phyloP scores from a whole-genome alignment of 371 early-diverging fungal species.

The Mucor plumbeus region DNA sequence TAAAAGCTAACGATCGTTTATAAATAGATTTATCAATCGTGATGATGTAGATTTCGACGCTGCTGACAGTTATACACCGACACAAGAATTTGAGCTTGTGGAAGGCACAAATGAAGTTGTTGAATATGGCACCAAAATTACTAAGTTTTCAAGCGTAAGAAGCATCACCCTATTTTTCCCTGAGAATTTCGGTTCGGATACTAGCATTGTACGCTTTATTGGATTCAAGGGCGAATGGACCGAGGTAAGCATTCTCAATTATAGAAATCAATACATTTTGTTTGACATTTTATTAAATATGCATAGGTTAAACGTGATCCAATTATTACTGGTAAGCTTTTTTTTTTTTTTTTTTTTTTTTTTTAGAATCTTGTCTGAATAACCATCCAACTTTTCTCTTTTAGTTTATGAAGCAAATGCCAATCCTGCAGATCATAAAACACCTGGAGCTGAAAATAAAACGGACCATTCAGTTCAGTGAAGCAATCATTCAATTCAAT shows the following conservation, averaged over 20 bases:
- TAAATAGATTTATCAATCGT: conserved; percentile 79
- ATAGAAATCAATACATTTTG: not conserved
- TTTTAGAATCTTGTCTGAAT: not conserved
- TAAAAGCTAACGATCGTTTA: not conserved
- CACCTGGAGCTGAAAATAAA: conserved; percentile 45
- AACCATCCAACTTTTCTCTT: too few relatives aligned
- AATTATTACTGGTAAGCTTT: conserved; percentile 69
- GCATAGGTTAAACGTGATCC: conserved; percentile 78
- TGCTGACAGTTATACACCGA: conserved; percentile 67
- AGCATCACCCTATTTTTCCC: conserved; percentile 85
- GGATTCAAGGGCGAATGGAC: conserved; percentile 94
- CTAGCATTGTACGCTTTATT: conserved; percentile 66
- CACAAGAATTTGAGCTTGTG: conserved; percentile 87
- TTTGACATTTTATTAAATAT: not conserved
- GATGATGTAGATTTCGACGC: conserved; percentile 92
- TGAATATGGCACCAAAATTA: conserved; percentile 73
- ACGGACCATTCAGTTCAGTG: conserved; percentile 52
- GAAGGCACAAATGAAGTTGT: conserved; percentile 58
- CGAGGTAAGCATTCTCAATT: conserved; percentile 51
- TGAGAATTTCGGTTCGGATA: conserved; percentile 79
- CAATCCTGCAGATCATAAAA: conserved; percentile 86
- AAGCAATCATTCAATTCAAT: not conserved
- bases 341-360: not conserved
- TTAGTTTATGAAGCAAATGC: conserved; percentile 82
- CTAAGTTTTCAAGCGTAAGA: conserved; percentile 87